Conservation (phyloP, 2,329 filamentous ascomycete genomes). For the Nothopassalora personata region DNA sequence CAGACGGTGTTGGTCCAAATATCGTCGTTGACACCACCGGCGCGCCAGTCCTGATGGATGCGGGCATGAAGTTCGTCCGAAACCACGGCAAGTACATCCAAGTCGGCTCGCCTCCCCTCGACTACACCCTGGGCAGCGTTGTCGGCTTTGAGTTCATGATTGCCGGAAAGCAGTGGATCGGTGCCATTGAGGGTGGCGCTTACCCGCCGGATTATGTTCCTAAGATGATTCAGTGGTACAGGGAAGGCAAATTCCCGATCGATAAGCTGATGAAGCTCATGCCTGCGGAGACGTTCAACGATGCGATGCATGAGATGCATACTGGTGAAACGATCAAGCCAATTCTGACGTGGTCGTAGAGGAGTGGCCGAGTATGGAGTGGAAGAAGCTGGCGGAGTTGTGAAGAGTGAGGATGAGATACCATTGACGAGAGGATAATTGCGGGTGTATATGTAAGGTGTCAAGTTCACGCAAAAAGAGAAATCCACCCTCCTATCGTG, state of each 20-base stretch:
- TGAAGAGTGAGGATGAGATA: background rate
- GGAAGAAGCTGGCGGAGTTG: background rate
- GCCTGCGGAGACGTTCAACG: slow-evolving; percentile 38
- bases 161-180: slow-evolving; percentile 45
- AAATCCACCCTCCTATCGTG: background rate
- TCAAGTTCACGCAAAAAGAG: background rate
- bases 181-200: slow-evolving; percentile 45
- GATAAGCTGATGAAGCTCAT: slow-evolving; percentile 44
- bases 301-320: slow-evolving; percentile 42
- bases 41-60: slow-evolving; percentile 39
- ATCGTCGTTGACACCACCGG: slow-evolving; percentile 50
- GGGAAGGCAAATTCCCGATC: slow-evolving; percentile 44
- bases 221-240: slow-evolving; percentile 47
- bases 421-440: background rate
- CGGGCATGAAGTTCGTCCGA: slow-evolving; percentile 40
- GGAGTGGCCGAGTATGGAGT: background rate
- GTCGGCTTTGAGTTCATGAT: slow-evolving; percentile 45
- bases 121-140: slow-evolving; percentile 38
- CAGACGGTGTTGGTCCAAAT: slow-evolving; percentile 38
- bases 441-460: background rate
- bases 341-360: slow-evolving; percentile 36
- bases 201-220: slow-evolving; percentile 42
- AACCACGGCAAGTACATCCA: slow-evolving; percentile 47
- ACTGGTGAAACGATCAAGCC: slow-evolving; percentile 37
- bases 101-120: slow-evolving; percentile 45